Evolutionary conservation across 139 green algal species (phyloP).

Genomic region (Gonium pectorale): DNA sequence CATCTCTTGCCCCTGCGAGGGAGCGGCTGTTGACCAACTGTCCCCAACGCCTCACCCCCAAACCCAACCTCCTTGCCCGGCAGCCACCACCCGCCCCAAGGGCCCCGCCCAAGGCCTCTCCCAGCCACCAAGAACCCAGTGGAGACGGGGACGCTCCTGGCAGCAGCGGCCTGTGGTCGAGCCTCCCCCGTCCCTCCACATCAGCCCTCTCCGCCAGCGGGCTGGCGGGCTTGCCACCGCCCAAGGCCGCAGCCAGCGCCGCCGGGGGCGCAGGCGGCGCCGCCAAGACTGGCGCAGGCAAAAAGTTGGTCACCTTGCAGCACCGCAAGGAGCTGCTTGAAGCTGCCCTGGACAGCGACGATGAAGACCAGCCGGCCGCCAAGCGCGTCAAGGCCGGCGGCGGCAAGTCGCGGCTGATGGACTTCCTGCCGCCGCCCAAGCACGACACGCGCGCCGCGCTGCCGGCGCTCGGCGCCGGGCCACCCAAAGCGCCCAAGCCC

Average conservation of each 20-base stretch:
- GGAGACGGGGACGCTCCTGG: too few species aligned
- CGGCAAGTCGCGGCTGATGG: constrained; percentile 54
- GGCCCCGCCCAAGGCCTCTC: too few species aligned
- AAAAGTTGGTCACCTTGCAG: constrained; percentile 49
- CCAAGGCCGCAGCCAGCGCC: neutral
- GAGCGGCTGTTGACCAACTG: too few species aligned
- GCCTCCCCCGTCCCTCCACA: neutral
- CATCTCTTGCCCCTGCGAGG: too few species aligned
- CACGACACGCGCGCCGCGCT: constrained; percentile 14
- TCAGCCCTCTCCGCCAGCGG: neutral
- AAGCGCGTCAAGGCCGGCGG: constrained; percentile 23
- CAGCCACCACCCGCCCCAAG: too few species aligned
- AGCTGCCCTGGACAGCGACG: constrained; percentile 47
- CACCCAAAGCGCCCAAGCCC: too few species aligned
- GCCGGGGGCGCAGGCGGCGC: neutral
- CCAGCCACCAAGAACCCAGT: too few species aligned
- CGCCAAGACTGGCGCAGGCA: too few species aligned
- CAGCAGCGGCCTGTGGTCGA: neutral
- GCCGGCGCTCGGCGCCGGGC: neutral
- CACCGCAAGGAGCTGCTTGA: constrained; percentile 56
- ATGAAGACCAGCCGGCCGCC: constrained; percentile 51
- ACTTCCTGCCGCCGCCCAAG: constrained; percentile 76
- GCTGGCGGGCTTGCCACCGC: neutral
- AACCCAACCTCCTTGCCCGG: too few species aligned
- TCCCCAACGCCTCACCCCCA: too few species aligned